Evolutionary conservation across 192 early-diverging fungal species (phyloP).

Genomic region (Coemansia sp.): DNA sequence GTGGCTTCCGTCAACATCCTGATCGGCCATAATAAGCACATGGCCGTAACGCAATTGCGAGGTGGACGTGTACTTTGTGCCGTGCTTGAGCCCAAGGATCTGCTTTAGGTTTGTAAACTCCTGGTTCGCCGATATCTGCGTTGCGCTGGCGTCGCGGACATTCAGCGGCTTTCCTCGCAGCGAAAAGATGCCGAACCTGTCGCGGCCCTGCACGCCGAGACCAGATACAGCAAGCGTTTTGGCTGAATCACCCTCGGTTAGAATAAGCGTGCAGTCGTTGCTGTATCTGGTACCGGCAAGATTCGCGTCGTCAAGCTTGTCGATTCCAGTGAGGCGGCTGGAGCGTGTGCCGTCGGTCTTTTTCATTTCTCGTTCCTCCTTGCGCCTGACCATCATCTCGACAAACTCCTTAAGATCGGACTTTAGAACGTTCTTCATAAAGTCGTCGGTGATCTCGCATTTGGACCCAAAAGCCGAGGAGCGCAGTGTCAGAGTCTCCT

Average conservation of each 20-base stretch:
- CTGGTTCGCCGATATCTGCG: constrained; percentile 73
- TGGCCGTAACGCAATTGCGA: constrained; percentile 88
- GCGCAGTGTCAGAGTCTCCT: constrained; percentile 90
- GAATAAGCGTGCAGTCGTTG: constrained; percentile 86
- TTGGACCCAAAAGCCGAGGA: constrained; percentile 78
- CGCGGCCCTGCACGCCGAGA: constrained; percentile 84
- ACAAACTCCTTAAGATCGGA: constrained; percentile 86
- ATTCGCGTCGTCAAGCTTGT: constrained; percentile 95
- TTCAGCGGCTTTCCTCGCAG: constrained; percentile 97
- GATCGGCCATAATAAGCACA: constrained; percentile 99
- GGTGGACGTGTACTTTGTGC: constrained; percentile 70
- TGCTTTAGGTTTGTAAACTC: constrained; percentile 90
- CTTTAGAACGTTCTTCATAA: constrained; percentile 83
- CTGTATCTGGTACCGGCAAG: constrained; percentile 78
- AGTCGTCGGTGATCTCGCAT: constrained; percentile 73
- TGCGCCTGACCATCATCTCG: constrained; percentile 67
- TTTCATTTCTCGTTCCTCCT: constrained; percentile 76
- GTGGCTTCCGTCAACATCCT: no score
- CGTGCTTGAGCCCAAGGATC: constrained; percentile 93
- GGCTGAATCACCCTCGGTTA: constrained; percentile 98
- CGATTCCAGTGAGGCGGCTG: constrained; percentile 72
- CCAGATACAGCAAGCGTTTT: constrained; percentile 88
- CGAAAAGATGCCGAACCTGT: constrained; percentile 93
- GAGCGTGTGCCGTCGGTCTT: constrained; percentile 83
- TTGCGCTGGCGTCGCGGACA: constrained; percentile 81